Base-by-base conservation (phyloP, 2,329 filamentous ascomycete genomes). In the Aphanoascus verrucosus region DNA sequence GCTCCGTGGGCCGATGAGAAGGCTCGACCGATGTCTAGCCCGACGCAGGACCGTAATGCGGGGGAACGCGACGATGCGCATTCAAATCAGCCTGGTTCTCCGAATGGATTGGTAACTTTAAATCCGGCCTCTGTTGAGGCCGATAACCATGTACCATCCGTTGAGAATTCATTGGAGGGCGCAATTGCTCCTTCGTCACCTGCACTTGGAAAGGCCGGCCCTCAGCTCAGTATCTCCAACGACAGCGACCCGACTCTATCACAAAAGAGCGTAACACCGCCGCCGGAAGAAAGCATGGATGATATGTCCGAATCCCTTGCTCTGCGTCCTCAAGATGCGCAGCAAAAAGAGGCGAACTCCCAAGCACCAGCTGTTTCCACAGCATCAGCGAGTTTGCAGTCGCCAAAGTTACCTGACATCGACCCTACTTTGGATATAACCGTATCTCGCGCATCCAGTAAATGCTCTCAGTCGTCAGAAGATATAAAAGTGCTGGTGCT, bases 1-100 rank as follows among this genome's bases (percentile, higher is more conserved):
- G 23, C 3, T 14, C 42, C 20, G 3, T 23, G 17, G 5, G n/a
- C 11, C 23, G 38, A 42, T 11, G 38, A 42, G 11, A 50, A 50
- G 38, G 48, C 17, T 50, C 48, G 48, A n/a, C 32, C 48, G 8
- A 42, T 42, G 48, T 50, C 48, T 28, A 50, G 48, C n/a, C 48
- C 48, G 14, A 23, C 48, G 3, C 20, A 19, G 9, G 48, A 41
- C 4, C 20, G 20, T 20, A 31, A 28, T 31, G 9, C 19, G 28
- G 19, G 17, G 15, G 1, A 34, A n/a, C 34, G 7, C n/a, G 23
- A 11, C 14, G 44, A 38, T 47, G 2, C 12, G 6, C 14, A n/a
- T 7, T 49, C 2, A 35, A 3, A 12, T 17, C 35, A 3, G 31
- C 37, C 37, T 17, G 4, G 5, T 19, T 7, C 20, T 41, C n/a